Conservation (phyloP, 371 early-diverging fungal species). For the Smittium mucronatum region DNA sequence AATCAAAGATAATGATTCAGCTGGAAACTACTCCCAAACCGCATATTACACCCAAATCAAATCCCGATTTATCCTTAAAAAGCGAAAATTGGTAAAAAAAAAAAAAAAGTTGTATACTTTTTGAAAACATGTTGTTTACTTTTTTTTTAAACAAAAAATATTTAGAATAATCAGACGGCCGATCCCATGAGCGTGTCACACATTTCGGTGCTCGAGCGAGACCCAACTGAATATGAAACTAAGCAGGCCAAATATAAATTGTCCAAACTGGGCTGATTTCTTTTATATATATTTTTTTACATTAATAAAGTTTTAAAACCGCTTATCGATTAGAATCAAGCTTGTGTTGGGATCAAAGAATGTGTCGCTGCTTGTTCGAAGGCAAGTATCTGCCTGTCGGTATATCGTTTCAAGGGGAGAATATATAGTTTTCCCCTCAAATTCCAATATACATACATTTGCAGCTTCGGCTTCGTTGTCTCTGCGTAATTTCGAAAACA, state of each 20-base stretch:
- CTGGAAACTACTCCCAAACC: slow-evolving; percentile 9
- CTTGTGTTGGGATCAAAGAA: not conserved
- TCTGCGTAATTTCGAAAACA: not conserved
- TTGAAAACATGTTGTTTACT: too few relatives aligned
- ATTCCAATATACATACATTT: not conserved
- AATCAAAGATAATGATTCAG: not conserved
- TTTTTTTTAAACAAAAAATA: too few relatives aligned
- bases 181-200: slow-evolving; percentile 15
- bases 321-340: not conserved
- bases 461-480: not conserved
- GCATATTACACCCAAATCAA: slow-evolving; percentile 24
- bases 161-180: slow-evolving; percentile 15
- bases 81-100: slow-evolving; percentile 15
- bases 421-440: not conserved
- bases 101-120: too few relatives aligned
- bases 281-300: too few relatives aligned
- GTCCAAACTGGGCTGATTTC: too few relatives aligned
- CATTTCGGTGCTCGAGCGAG: not conserved
- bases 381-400: not conserved
- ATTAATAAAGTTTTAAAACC: too few relatives aligned
- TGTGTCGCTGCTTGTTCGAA: not conserved
- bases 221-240: not conserved
- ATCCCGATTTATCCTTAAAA: slow-evolving; percentile 24
- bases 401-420: not conserved
- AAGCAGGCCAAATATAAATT: not conserved